phyloP scores from a whole-genome alignment of 2,329 filamentous ascomycete genomes.

The Pseudogymnoascus verrucosus region DNA sequence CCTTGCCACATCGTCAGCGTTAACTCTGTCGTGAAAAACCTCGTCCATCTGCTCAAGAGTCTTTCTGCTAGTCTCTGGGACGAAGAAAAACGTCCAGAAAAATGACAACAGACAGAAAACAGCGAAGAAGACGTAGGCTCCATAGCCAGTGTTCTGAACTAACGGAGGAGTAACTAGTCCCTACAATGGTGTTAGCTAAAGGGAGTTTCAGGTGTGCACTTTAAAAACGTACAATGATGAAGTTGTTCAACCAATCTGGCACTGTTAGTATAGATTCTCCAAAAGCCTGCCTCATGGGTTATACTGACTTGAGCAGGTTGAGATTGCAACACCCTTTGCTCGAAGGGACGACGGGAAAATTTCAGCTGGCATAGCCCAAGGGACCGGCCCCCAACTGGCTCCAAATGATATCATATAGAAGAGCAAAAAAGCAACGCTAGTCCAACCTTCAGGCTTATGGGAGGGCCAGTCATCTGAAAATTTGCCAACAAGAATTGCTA shows the following conservation, averaged over 20 bases:
- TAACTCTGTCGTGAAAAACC: constrained; percentile 19
- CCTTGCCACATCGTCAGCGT: not conserved
- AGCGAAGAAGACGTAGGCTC: constrained; percentile 50
- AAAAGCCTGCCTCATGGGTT: not conserved
- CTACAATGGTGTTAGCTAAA: not conserved
- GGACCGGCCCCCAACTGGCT: constrained; percentile 16
- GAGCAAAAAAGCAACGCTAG: constrained; percentile 44
- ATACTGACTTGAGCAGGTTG: constrained; percentile 43
- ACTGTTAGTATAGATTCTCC: not conserved
- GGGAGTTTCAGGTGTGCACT: not conserved
- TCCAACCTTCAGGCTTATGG: constrained; percentile 45
- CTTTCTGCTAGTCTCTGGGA: constrained; percentile 49
- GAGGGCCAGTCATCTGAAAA: constrained; percentile 43
- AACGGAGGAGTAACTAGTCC: constrained; percentile 57
- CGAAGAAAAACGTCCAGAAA: constrained; percentile 44
- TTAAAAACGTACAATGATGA: constrained; percentile 32
- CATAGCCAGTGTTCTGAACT: constrained; percentile 49
- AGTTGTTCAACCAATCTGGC: constrained; percentile 45
- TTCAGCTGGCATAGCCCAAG: constrained; percentile 42
- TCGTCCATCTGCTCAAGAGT: constrained; percentile 48
- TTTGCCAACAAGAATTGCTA: constrained; percentile 45
- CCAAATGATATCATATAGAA: constrained; percentile 56
- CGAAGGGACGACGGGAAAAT: constrained; percentile 53
- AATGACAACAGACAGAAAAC: constrained; percentile 41
- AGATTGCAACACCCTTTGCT: constrained; percentile 58